Percentiles rank a stretch among this genome's conserved stretches.
These are phyloP conservation scores for Eragrostis tef DNA, from an alignment of 202 grass and related monocot genomes.

Conservation along the genomic window DNA sequence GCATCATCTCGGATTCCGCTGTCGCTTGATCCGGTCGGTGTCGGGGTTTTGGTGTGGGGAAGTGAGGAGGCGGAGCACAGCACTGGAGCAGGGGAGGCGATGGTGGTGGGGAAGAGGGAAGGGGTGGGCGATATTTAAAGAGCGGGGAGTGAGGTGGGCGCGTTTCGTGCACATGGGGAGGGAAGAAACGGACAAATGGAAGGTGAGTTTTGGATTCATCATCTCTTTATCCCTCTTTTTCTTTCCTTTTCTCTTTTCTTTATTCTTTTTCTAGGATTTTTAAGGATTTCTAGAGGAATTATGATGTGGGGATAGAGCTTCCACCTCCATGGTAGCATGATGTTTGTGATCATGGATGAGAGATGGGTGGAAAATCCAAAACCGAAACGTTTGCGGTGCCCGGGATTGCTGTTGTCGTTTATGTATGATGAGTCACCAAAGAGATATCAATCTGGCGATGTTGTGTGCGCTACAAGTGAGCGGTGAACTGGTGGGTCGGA, in stretches of 20 bases:
- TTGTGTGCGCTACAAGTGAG: background rate
- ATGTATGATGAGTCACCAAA: background rate
- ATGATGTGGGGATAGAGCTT: background rate
- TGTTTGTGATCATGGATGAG: background rate
- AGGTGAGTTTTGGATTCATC: slow-evolving; percentile 3
- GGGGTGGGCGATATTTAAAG: slow-evolving; percentile 40
- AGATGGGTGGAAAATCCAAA: background rate
- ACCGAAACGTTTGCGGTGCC: background rate
- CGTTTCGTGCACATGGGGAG: slow-evolving; percentile 35
- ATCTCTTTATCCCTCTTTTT: background rate
- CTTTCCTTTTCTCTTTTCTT: fast-evolving
- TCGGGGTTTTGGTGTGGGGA: slow-evolving; percentile 9
- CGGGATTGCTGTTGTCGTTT: too few relatives aligned
- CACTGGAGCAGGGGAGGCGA: background rate
- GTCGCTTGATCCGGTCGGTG: background rate
- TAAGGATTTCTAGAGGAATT: background rate
- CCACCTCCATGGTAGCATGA: background rate
- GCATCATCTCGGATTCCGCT: slow-evolving; percentile 41
- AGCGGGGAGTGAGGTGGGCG: background rate
- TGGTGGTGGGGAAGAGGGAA: slow-evolving; percentile 13
- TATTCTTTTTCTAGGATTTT: background rate
- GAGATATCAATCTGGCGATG: background rate
- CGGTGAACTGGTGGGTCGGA: too few relatives aligned
- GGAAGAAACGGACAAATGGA: slow-evolving; percentile 2
- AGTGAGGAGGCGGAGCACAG: background rate